These are phyloP conservation scores for Cyclotella baltica DNA, from an alignment of 108 stramenopile species.

Conservation along the genomic window DNA sequence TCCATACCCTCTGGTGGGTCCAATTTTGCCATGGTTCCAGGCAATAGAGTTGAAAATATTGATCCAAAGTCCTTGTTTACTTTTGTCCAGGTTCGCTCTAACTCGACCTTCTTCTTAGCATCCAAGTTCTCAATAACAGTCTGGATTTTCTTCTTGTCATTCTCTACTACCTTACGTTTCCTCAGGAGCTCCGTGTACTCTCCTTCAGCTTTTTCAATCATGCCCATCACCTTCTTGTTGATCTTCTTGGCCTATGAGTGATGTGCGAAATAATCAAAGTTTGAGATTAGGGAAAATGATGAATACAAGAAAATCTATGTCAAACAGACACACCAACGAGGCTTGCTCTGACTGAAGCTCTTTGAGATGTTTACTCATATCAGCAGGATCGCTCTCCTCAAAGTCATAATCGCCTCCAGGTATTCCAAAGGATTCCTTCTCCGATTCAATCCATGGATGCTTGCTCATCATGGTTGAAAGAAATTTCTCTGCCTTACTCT, in stretches of 20 bases:
- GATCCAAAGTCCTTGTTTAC: conserved; percentile 99
- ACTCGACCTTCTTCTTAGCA: conserved; percentile 94
- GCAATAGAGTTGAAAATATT: conserved; percentile 97
- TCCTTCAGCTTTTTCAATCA: conserved; percentile 98
- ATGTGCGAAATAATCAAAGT: neutral
- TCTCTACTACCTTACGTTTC: conserved; percentile 97
- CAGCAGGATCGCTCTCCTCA: conserved; percentile 66
- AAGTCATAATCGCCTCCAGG: conserved; percentile 97
- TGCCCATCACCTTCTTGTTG: conserved; percentile 99
- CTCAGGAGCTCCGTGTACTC: conserved; percentile 97
- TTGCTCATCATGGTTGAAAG: conserved; percentile 76
- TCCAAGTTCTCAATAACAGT: conserved; percentile 97
- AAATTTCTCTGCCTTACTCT: conserved; percentile 69
- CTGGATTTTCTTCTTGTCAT: conserved; percentile 98
- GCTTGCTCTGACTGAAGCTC: conserved; percentile 86
- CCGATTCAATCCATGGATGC: conserved; percentile 95
- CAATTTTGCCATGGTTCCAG: conserved; percentile 95
- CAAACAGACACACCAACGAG: conserved; percentile 63
- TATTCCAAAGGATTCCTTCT: conserved; percentile 94
- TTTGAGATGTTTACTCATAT: conserved; percentile 73
- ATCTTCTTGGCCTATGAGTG: conserved; percentile 88
- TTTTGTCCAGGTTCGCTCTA: conserved; percentile 94
- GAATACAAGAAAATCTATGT: conserved; percentile 1
- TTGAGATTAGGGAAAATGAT: neutral
- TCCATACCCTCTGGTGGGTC: conserved; percentile 96